Base-by-base conservation (phyloP, 1,139 yeast genomes). In the Yamadazyma atmosphaerica region DNA sequence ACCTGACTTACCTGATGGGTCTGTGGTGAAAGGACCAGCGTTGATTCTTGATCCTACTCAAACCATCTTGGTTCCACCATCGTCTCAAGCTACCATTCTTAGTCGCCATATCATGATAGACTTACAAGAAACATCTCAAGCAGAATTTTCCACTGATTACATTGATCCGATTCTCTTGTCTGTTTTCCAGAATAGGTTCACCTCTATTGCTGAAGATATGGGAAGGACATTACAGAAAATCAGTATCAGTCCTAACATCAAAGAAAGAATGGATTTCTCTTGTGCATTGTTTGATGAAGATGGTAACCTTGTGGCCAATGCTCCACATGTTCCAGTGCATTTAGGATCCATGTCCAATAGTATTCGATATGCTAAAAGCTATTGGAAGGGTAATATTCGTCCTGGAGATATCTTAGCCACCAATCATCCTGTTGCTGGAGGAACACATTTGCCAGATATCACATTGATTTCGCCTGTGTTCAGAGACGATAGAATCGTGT, bases 201-300 rank as follows among this genome's bases (percentile, higher is more conserved):
- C 85, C 89, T 83, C 87, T 36, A 82, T 86, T 57, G 95, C 95
- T 4, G 95, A 86, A 53, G 92, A 85, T 54, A 86, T 86, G 95
- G 95, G 95, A 11, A 74, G 80, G 47, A 84, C 90, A 8, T 65
- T 86, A 46, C 84, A 84, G 49, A 84, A 83, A 59, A 86, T 92
- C 1, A 77, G 90, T 10, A 86, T 86, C 27, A 82, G 89, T 10
- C 83, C 92, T 10, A 86, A 86, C 52, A 86, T 86, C 47, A 86
- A 86, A 54, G 95, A 86, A 56, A 67, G 95, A 44, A 64, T 86
- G 38, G 95, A 86, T 56, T 86, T 85, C 55, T 83, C 92, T 9
- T 86, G 95, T 68, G 95, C 95, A 1, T 62, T 86, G 16, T 86
- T 86, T 55, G 87, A 83, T 49, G 69, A 77, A 2, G 76, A 79